Evolutionary conservation across 768 basidiomycete species (phyloP).

Genomic region (Jaapia argillacea): DNA sequence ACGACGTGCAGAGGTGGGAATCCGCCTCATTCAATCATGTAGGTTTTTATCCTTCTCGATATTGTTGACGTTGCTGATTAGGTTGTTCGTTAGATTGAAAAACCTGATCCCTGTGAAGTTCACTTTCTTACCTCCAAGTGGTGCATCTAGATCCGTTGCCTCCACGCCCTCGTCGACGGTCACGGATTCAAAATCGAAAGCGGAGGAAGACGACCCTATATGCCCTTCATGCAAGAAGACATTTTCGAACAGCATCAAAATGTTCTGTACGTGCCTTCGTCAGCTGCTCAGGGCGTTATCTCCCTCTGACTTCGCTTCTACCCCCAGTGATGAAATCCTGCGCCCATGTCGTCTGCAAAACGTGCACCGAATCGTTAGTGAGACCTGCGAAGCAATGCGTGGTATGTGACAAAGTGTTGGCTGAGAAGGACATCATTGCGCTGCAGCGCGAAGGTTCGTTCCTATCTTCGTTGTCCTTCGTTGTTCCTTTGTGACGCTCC

Average conservation of each 20-base stretch:
- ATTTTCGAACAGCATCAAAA: conserved; percentile 67
- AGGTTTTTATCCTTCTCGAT: conserved; percentile 18
- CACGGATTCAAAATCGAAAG: conserved; percentile 25
- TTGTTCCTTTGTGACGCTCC: neutral
- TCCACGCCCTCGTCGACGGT: conserved; percentile 22
- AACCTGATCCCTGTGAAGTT: conserved; percentile 76
- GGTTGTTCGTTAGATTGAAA: conserved; percentile 57
- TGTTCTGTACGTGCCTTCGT: conserved; percentile 44
- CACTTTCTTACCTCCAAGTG: conserved; percentile 25
- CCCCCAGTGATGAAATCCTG: conserved; percentile 71
- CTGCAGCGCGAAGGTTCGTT: conserved; percentile 78
- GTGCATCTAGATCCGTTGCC: conserved; percentile 11
- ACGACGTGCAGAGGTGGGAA: conserved; percentile 82
- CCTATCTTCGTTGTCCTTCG: neutral
- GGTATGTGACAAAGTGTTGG: conserved; percentile 64
- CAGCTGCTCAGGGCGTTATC: neutral
- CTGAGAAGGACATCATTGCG: conserved; percentile 69
- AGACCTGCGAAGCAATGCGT: conserved; percentile 74
- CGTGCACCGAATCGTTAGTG: conserved; percentile 83
- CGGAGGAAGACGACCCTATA: conserved; percentile 57
- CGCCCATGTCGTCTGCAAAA: conserved; percentile 86
- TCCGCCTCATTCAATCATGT: conserved; percentile 73
- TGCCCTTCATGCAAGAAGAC: conserved; percentile 85
- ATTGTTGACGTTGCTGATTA: neutral
- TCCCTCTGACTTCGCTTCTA: neutral